Evolutionary conservation across 768 basidiomycete genomes (phyloP).

Genomic region (Pleurotus ostreatus): DNA sequence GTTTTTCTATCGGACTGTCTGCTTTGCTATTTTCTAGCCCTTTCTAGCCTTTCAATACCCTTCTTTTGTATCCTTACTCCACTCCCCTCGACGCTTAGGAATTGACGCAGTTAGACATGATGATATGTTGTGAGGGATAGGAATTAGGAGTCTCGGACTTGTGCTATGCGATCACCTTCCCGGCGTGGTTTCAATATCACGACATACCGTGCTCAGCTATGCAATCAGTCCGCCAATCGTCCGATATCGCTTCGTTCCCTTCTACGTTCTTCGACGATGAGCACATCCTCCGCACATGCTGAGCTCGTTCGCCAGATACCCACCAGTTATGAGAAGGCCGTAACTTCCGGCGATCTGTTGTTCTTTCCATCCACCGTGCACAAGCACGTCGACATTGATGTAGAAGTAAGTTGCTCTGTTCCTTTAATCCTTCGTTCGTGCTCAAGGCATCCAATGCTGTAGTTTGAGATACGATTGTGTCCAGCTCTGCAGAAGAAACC

Average conservation of each 20-base stretch:
- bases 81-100: not conserved
- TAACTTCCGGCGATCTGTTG: slow-evolving; percentile 59
- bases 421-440: not conserved
- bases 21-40: not conserved
- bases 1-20: not conserved
- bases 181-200: slow-evolving; percentile 2
- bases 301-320: slow-evolving; percentile 57
- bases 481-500: slow-evolving; percentile 84
- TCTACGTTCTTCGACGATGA: not conserved
- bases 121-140: not conserved
- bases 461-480: slow-evolving; percentile 88
- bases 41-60: slow-evolving; percentile 6
- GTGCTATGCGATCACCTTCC: not conserved
- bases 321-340: slow-evolving; percentile 53
- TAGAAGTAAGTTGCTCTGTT: slow-evolving; percentile 50
- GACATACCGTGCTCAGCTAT: not conserved
- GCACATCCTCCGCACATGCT: slow-evolving; percentile 9
- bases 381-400: slow-evolving; percentile 53
- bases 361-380: slow-evolving; percentile 75
- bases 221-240: slow-evolving; percentile 1
- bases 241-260: not conserved
- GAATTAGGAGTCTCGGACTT: not conserved
- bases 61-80: not conserved
- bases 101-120: slow-evolving; percentile 3
- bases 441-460: slow-evolving; percentile 7